Conservation (phyloP, 1,139 yeast species). For the Debaryomycetaceae sp. region DNA sequence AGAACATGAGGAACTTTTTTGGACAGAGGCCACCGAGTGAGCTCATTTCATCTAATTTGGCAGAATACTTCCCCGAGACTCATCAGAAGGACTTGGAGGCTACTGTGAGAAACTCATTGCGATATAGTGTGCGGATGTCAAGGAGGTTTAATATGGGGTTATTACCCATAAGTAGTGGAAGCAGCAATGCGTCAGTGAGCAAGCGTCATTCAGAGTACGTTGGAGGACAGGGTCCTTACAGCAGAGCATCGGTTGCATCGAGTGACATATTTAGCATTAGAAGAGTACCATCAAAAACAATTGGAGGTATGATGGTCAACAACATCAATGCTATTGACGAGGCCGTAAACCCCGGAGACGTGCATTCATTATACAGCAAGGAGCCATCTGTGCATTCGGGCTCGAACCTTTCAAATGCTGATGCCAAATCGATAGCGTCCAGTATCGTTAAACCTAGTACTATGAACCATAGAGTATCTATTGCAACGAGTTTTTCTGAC, state of each 20-base stretch:
- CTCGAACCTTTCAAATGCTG: conserved; percentile 10
- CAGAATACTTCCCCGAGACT: conserved; percentile 90
- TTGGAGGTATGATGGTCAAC: conserved; percentile 67
- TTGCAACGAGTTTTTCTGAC: conserved; percentile 23
- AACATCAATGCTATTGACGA: conserved; percentile 59
- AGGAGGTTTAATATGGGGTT: conserved; percentile 32
- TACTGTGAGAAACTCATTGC: conserved; percentile 79
- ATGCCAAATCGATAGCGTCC: conserved; percentile 14
- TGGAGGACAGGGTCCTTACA: conserved; percentile 7
- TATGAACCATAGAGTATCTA: conserved; percentile 1
- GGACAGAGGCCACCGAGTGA: conserved; percentile 95
- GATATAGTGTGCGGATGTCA: conserved; percentile 66
- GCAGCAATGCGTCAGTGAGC: conserved; percentile 20
- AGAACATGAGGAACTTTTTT: conserved; percentile 53
- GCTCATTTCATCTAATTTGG: conserved; percentile 81
- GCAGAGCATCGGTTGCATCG: conserved; percentile 18
- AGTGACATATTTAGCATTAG: conserved; percentile 21
- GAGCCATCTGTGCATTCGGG: conserved; percentile 20
- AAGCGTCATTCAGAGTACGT: conserved; percentile 17
- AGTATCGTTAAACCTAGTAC: conserved; percentile 9
- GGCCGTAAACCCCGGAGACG: conserved; percentile 36
- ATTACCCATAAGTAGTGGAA: conserved; percentile 18
- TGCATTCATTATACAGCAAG: conserved; percentile 19
- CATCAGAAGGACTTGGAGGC: conserved; percentile 69
- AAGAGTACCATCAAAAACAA: conserved; percentile 37